Base-by-base conservation (phyloP, 164 flowering plant species). In the Tetracentron sinense region DNA sequence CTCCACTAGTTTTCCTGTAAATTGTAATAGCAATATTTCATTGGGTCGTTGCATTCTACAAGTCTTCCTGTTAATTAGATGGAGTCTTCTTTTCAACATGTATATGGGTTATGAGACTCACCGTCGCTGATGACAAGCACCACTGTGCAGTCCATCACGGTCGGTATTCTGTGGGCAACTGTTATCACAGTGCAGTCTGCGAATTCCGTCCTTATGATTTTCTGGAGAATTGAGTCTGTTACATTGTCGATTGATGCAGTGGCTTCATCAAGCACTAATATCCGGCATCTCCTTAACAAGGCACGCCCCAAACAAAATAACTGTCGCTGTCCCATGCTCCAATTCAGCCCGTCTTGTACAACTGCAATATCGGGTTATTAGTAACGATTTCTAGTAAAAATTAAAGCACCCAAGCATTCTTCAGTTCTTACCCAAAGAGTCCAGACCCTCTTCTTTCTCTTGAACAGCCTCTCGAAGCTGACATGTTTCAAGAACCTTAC, bases 261-360 rank as follows among this genome's bases (percentile, higher is more conserved):
- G 19, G 91, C 91, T 80, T 88, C 94, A 58, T 88, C 94, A 30
- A 88, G 84, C 30, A 88, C 89, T 69, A 88, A 56, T 20, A 88
- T 50, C 68, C 76, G 69, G 54, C 89, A 79, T 60, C 83, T 74
- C 68, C 78, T 82, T 60, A 88, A 56, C 10, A 88, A n/a, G n/a
- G n/a, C n/a, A n/a, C n/a, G n/a, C n/a, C n/a, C n/a, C n/a, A n/a
- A n/a, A n/a, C n/a, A n/a, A n/a, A n/a, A n/a, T n/a, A n/a, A n/a
- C n/a, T n/a, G n/a, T n/a, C n/a, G n/a, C n/a, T n/a, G n/a, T n/a
- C n/a, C n/a, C n/a, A n/a, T n/a, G n/a, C n/a, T n/a, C n/a, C n/a
- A n/a, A n/a, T n/a, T n/a, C n/a, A n/a, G 73, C 57, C 94, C 89
- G 20, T 80, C 83, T 49, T 79, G 82, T 12, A 67, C 78, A 62